phyloP scores from a whole-genome alignment of 495 filamentous ascomycete genomes.

The Lasiosphaeria ovina region DNA sequence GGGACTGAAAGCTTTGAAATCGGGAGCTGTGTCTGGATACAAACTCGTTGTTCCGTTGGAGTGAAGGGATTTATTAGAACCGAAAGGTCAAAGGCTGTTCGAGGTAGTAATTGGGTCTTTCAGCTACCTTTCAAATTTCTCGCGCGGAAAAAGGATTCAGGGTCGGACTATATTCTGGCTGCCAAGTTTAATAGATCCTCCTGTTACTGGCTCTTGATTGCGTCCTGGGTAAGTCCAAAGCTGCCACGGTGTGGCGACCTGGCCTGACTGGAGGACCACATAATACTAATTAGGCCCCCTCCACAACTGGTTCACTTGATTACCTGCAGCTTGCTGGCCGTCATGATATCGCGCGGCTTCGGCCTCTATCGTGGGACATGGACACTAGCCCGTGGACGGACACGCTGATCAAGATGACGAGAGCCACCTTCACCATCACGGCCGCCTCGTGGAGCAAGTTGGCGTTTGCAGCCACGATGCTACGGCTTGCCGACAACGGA shows the following conservation, averaged over 20 bases:
- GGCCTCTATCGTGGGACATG: background rate
- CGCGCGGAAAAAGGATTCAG: no score
- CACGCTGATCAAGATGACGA: background rate
- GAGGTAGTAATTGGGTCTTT: no score
- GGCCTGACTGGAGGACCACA: no score
- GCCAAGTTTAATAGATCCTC: no score
- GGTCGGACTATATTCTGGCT: no score
- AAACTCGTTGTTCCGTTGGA: background rate
- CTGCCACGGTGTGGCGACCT: no score
- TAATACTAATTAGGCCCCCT: background rate
- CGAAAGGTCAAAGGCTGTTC: no score
- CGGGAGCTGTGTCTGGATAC: background rate
- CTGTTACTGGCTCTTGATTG: no score
- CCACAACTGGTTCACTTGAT: background rate
- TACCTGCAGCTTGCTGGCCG: background rate
- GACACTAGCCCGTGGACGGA: background rate
- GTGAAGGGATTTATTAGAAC: no score
- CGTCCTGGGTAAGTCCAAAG: no score
- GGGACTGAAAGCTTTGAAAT: background rate
- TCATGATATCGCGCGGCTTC: background rate
- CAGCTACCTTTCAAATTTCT: no score
- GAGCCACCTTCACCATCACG: conserved; percentile 1
- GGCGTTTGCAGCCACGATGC: conserved; percentile 26
- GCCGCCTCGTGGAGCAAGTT: conserved; percentile 30
- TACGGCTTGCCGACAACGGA: conserved; percentile 15